phyloP scores from a whole-genome alignment of 108 stramenopile species.

The Skeletonema menzelii region DNA sequence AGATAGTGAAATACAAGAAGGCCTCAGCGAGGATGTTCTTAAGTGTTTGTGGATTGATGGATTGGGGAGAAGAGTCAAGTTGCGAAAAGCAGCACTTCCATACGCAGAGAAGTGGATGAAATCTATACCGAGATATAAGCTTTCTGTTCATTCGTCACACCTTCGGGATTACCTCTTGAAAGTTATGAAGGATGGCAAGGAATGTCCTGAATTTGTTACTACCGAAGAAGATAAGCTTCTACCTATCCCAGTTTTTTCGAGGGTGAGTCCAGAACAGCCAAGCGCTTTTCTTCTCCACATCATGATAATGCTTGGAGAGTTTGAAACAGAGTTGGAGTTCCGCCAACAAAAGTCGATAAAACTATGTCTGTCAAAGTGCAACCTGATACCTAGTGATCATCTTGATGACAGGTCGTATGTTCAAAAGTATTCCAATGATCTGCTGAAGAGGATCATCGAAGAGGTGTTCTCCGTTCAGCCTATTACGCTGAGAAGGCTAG shows the following conservation, averaged over 20 bases:
- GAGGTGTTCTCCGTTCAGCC: neutral
- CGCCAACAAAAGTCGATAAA: neutral
- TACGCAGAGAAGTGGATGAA: neutral
- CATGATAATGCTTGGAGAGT: neutral
- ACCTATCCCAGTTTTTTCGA: neutral
- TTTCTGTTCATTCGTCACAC: too few species aligned
- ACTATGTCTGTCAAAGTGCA: neutral
- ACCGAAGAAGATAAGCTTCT: neutral
- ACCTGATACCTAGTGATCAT: neutral
- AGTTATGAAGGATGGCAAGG: neutral
- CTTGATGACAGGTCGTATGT: neutral
- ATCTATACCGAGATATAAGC: neutral
- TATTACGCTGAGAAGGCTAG: neutral
- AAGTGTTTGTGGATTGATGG: slow-evolving; percentile 7
- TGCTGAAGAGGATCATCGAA: neutral
- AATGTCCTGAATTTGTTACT: neutral
- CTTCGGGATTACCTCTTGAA: neutral
- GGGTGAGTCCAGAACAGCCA: neutral
- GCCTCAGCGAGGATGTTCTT: neutral
- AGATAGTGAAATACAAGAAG: neutral
- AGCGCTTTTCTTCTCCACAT: neutral
- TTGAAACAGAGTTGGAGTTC: neutral
- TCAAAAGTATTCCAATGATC: neutral
- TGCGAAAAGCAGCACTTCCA: neutral
- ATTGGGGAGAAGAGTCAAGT: neutral